Base-by-base conservation (phyloP, 495 filamentous ascomycete species). In the Massariosphaeria phaeospora region DNA sequence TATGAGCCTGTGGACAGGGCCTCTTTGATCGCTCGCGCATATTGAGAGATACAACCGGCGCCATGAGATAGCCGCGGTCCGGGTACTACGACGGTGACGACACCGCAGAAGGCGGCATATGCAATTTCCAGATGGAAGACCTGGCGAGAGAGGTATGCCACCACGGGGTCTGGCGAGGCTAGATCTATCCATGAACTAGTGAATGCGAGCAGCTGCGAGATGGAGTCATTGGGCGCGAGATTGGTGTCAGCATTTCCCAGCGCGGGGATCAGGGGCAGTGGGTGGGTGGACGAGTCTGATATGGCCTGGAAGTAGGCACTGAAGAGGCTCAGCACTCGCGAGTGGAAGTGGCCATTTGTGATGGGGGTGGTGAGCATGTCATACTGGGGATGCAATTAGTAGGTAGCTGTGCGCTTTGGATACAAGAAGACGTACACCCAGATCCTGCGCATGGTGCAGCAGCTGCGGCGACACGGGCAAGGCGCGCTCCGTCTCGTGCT, bases 41-140 rank as follows among this genome's bases (percentile, higher is more conserved):
- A 97, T 63, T 88, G 85, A 2, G 80, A 66, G 7, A 83, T 27
- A 1, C 78, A 75, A 35, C 75, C 72, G 0, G 73, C 72, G 17
- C 74, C 69, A 66, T 79, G 67, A 58, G 76, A 66, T 65, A 82
- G 52, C 52, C 74, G 77, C 1, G 91, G 93, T 3, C 89, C 88
- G 2, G 82, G 83, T 26, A 97, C 72, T 48, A 96, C 73, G 33
- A 99, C 76, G 67, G 85, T 94, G 18, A 81, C 81, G 55, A 90
- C 77, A 13, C 93, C 93, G 66, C 89, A 95, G 72, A 96, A 99
- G 43, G 86, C 88, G 30, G 93, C 94, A 69, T 96, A 99, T 18
- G 86, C 84, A 15, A 97, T 79, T 62, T 99, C 93, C 46, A 93
- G 73, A 67, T 89, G 88, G 41, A 99, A 71, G 1, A 96, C 88